Evolutionary conservation across 1,284 basidiomycete genomes (phyloP).

Genomic region (Inonotus obliquus): DNA sequence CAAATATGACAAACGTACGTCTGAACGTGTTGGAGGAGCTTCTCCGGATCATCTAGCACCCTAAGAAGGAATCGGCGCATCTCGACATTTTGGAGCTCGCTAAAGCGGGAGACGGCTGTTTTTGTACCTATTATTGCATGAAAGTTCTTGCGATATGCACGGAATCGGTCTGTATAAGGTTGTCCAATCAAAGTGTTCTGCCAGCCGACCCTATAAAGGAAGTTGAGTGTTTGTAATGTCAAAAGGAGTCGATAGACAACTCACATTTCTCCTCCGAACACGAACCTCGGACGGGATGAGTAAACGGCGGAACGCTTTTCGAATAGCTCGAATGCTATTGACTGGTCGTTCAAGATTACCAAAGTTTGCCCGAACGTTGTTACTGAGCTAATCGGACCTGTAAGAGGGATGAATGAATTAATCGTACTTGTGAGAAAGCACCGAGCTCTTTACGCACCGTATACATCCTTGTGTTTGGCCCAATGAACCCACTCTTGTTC

Average conservation of each 20-base stretch:
- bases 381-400: conserved; percentile 26
- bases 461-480: conserved; percentile 13
- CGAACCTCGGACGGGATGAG: conserved; percentile 37
- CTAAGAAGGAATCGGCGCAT: conserved; percentile 12
- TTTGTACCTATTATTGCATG: conserved; percentile 9
- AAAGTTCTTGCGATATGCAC: conserved; percentile 8
- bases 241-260: neutral
- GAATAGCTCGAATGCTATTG: conserved; percentile 39
- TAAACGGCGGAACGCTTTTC: conserved; percentile 45
- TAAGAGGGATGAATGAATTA: neutral
- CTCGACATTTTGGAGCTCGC: conserved; percentile 12
- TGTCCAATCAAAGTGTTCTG: neutral
- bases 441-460: conserved; percentile 10
- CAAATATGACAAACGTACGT: neutral
- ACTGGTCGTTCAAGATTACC: conserved; percentile 38
- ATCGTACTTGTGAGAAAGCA: neutral
- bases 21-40: conserved; percentile 9
- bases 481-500: conserved; percentile 18
- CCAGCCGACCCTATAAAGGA: conserved; percentile 5
- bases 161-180: conserved; percentile 1
- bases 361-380: conserved; percentile 37
- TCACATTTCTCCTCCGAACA: conserved; percentile 14
- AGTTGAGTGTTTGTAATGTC: neutral
- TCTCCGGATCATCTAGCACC: conserved; percentile 4
- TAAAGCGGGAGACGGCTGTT: conserved; percentile 10